Percentiles rank a stretch among this genome's conserved stretches.
These are phyloP conservation scores for Syzygium aromaticum DNA, from an alignment of 345 rosid genomes.

Conservation along the genomic window DNA sequence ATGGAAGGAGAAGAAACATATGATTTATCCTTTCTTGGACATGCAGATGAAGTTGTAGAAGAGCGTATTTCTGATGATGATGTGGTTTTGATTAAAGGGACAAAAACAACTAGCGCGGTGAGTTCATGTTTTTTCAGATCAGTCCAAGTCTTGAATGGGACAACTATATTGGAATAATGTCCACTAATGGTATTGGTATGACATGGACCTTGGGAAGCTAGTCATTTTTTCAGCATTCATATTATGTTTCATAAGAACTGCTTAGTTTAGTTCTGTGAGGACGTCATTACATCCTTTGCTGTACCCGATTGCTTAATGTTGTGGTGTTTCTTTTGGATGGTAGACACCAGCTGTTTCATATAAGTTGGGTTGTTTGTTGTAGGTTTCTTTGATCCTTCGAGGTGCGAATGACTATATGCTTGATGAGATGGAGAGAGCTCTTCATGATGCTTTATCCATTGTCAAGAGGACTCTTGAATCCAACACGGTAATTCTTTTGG, in stretches of 20 bases:
- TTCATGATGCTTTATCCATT: constrained; percentile 75
- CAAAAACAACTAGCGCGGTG: constrained; percentile 77
- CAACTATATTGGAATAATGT: not conserved
- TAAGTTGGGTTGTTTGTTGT: not conserved
- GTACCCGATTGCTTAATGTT: not conserved
- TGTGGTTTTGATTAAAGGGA: constrained; percentile 85
- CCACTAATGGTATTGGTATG: not conserved
- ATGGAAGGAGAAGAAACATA: constrained; percentile 99
- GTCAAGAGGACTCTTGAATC: constrained; percentile 98
- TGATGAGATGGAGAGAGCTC: constrained; percentile 97
- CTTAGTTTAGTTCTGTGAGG: not conserved
- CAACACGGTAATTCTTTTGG: constrained; percentile 44
- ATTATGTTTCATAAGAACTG: not conserved
- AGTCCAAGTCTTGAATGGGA: not conserved
- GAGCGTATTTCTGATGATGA: constrained; percentile 96
- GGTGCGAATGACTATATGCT: constrained; percentile 99
- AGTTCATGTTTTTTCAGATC: constrained; percentile 12
- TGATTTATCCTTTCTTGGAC: constrained; percentile 74
- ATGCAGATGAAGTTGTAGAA: constrained; percentile 88
- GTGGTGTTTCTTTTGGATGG: not conserved
- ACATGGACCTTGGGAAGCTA: not conserved
- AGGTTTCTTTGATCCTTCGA: constrained; percentile 94
- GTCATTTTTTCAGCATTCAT: not conserved
- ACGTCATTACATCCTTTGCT: not conserved
- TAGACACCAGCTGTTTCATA: not conserved